Percentiles rank a stretch among this genome's conserved stretches.
Conservation (phyloP, 306 rosid genomes). For the Vicia villosa region DNA sequence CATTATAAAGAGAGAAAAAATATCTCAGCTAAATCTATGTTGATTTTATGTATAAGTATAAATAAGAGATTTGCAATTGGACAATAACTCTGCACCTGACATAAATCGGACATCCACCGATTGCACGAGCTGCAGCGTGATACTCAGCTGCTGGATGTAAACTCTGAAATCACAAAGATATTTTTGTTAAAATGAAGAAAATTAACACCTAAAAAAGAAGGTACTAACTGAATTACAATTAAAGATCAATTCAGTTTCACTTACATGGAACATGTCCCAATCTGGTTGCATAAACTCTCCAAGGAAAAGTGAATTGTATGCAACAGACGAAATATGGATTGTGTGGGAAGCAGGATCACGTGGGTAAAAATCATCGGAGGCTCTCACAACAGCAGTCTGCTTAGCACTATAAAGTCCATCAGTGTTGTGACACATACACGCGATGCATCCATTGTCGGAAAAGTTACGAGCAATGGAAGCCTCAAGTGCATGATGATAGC, state of each 20-base stretch:
- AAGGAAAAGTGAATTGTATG: constrained; percentile 89
- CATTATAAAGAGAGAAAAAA: constrained; percentile 7
- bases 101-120: constrained; percentile 97
- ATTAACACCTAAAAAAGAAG: not conserved
- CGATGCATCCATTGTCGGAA: constrained; percentile 88
- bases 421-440: constrained; percentile 98
- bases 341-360: constrained; percentile 96
- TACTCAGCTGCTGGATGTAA: constrained; percentile 92
- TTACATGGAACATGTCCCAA: constrained; percentile 99
- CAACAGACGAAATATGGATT: constrained; percentile 92
- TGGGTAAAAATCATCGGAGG: constrained; percentile 95
- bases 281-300: constrained; percentile 99
- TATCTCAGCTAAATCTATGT: not conserved
- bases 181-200: constrained; percentile 20
- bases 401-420: constrained; percentile 84
- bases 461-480: constrained; percentile 85
- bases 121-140: constrained; percentile 94
- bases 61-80: not conserved
- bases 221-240: not conserved
- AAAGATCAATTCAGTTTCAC: constrained; percentile 30
- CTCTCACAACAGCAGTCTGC: constrained; percentile 91
- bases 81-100: constrained; percentile 61
- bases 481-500: constrained; percentile 85
- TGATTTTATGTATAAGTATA: constrained; percentile 11
- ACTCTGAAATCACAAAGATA: constrained; percentile 51